Evolutionary conservation across 768 basidiomycete genomes (phyloP).

Genomic region (Rickenella mellea): DNA sequence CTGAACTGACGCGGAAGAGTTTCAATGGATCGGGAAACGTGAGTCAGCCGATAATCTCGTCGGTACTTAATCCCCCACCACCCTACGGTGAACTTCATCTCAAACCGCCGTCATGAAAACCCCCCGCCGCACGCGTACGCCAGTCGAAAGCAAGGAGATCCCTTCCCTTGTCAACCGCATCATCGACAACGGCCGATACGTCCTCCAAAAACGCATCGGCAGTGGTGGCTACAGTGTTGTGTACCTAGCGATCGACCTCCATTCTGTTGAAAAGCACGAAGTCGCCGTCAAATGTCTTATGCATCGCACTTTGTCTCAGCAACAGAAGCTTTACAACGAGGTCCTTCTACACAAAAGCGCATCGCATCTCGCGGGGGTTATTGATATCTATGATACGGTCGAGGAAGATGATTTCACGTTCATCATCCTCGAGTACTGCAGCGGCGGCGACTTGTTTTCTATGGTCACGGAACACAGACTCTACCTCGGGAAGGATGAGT

Average conservation of each 20-base stretch:
- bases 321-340: conserved; percentile 42
- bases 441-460: conserved; percentile 59
- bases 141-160: neutral
- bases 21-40: too few relatives aligned
- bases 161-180: conserved; percentile 5
- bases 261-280: conserved; percentile 21
- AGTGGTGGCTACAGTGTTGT: conserved; percentile 73
- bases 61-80: too few relatives aligned
- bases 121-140: too few relatives aligned
- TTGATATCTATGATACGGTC: conserved; percentile 58
- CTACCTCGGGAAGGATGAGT: conserved; percentile 47
- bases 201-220: conserved; percentile 54
- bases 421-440: conserved; percentile 51
- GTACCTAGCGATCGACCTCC: conserved; percentile 57
- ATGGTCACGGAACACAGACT: conserved; percentile 50
- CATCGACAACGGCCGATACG: conserved; percentile 52
- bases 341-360: conserved; percentile 42
- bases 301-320: conserved; percentile 39
- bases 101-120: too few relatives aligned
- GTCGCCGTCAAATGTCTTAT: conserved; percentile 69
- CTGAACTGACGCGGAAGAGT: too few relatives aligned
- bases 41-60: too few relatives aligned
- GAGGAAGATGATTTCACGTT: conserved; percentile 54
- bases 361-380: conserved; percentile 44
- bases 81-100: too few relatives aligned